These are phyloP conservation scores for Neolecta irregularis DNA, from an alignment of 1,139 yeast species.

Conservation along the genomic window DNA sequence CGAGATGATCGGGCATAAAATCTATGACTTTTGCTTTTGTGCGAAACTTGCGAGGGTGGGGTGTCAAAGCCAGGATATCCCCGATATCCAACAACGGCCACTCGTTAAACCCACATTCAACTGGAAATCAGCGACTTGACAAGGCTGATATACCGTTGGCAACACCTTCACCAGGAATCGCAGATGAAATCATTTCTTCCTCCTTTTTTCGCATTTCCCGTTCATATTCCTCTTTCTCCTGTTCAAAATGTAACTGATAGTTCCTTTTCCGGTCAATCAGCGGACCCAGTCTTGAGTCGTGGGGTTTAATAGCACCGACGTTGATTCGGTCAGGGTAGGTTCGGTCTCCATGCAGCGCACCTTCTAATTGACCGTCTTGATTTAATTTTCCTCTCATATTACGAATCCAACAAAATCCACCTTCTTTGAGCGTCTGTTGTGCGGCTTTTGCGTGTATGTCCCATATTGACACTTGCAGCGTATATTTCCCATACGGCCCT, in stretches of 20 bases:
- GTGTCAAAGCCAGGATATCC: slow-evolving; percentile 7
- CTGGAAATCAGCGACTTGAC: too few relatives aligned
- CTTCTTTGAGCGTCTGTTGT: slow-evolving; percentile 9
- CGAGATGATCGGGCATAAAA: slow-evolving; percentile 8
- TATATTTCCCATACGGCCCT: slow-evolving; percentile 9
- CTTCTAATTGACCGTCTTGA: slow-evolving; percentile 8
- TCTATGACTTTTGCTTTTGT: slow-evolving; percentile 10
- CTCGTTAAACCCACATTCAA: too few relatives aligned
- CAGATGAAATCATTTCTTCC: too few relatives aligned
- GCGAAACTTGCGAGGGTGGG: slow-evolving; percentile 10
- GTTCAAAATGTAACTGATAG: slow-evolving; percentile 4
- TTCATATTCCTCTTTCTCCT: slow-evolving; percentile 6
- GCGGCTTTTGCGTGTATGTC: slow-evolving; percentile 8
- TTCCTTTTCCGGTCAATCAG: slow-evolving; percentile 7
- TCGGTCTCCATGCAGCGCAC: slow-evolving; percentile 10
- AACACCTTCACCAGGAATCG: too few relatives aligned
- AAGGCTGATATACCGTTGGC: too few relatives aligned
- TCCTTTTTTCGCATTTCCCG: slow-evolving; percentile 1
- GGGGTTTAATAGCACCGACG: slow-evolving; percentile 2
- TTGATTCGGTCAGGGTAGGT: slow-evolving; percentile 7
- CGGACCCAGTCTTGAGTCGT: slow-evolving; percentile 5
- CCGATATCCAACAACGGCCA: too few relatives aligned
- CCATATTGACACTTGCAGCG: slow-evolving; percentile 11
- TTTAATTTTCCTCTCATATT: slow-evolving; percentile 6
- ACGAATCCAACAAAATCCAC: slow-evolving; percentile 6